phyloP scores from a whole-genome alignment of 1,139 yeast species.

The Blastobotrys malaysiensis region DNA sequence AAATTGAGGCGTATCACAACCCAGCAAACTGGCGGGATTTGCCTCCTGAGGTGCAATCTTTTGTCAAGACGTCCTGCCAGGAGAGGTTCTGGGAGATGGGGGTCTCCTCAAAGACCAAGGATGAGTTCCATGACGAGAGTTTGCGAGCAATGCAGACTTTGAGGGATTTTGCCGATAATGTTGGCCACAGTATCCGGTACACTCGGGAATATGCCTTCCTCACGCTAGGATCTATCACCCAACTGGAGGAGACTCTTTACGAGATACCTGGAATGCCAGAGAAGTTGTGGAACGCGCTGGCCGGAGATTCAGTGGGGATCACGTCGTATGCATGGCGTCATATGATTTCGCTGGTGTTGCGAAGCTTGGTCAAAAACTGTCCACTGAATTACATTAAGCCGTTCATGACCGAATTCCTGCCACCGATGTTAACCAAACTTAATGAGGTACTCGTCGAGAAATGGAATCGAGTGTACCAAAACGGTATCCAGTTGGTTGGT shows the following conservation, averaged over 20 bases:
- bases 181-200: slow-evolving; percentile 93
- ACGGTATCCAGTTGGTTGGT: slow-evolving; percentile 67
- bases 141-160: slow-evolving; percentile 90
- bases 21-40: slow-evolving; percentile 86
- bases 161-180: slow-evolving; percentile 95
- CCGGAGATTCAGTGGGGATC: slow-evolving; percentile 79
- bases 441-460: slow-evolving; percentile 62
- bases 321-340: slow-evolving; percentile 97
- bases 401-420: slow-evolving; percentile 74
- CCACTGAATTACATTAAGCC: slow-evolving; percentile 63
- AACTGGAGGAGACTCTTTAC: slow-evolving; percentile 82
- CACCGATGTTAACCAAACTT: slow-evolving; percentile 64
- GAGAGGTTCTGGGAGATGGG: slow-evolving; percentile 99
- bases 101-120: slow-evolving; percentile 88
- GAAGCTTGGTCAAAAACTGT: slow-evolving; percentile 84
- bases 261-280: slow-evolving; percentile 78
- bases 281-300: slow-evolving; percentile 76
- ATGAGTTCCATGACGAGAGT: slow-evolving; percentile 89
- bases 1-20: slow-evolving; percentile 90
- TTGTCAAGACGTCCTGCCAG: slow-evolving; percentile 79
- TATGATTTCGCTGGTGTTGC: slow-evolving; percentile 80
- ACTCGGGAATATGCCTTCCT: slow-evolving; percentile 93
- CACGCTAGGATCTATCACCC: slow-evolving; percentile 85
- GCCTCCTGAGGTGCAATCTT: slow-evolving; percentile 84
- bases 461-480: slow-evolving; percentile 70